These are phyloP conservation scores for Alternaria triticina DNA, from an alignment of 2,329 filamentous ascomycete species.

Conservation along the genomic window DNA sequence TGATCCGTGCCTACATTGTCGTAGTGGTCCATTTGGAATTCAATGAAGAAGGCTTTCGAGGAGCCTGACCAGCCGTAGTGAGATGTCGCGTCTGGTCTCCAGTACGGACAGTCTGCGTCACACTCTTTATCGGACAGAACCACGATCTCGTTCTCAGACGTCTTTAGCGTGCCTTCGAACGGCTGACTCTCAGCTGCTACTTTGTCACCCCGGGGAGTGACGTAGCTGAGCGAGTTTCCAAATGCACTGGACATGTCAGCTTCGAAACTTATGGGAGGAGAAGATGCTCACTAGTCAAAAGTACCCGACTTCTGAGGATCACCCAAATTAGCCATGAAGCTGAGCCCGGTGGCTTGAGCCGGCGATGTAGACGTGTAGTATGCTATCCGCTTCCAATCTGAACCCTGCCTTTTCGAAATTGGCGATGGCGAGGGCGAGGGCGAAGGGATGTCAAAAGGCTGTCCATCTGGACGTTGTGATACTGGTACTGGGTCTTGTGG, in stretches of 20 bases:
- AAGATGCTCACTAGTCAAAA: constrained; percentile 54
- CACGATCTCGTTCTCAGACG: constrained; percentile 44
- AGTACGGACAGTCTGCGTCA: constrained; percentile 55
- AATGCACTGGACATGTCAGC: constrained; percentile 49
- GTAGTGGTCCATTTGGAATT: constrained; percentile 69
- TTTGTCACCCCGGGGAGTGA: constrained; percentile 54
- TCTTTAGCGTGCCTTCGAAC: constrained; percentile 54
- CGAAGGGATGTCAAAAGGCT: neutral
- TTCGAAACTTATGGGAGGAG: neutral
- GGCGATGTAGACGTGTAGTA: constrained; percentile 55
- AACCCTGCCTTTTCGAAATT: constrained; percentile 5
- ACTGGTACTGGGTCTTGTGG: neutral
- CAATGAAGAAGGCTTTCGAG: constrained; percentile 75
- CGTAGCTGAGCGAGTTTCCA: constrained; percentile 65
- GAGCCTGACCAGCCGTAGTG: constrained; percentile 72
- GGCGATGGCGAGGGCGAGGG: neutral
- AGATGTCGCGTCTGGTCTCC: constrained; percentile 57
- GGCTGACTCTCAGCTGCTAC: constrained; percentile 57
- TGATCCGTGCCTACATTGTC: constrained; percentile 39
- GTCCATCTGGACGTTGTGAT: neutral
- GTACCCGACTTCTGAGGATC: constrained; percentile 61
- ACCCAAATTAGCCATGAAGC: constrained; percentile 66
- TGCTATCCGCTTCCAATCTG: constrained; percentile 53
- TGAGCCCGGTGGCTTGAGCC: constrained; percentile 57
- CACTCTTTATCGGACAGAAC: constrained; percentile 53